phyloP scores from a whole-genome alignment of 2,329 filamentous ascomycete genomes.

The Magnaporthiopsis rhizophila region DNA sequence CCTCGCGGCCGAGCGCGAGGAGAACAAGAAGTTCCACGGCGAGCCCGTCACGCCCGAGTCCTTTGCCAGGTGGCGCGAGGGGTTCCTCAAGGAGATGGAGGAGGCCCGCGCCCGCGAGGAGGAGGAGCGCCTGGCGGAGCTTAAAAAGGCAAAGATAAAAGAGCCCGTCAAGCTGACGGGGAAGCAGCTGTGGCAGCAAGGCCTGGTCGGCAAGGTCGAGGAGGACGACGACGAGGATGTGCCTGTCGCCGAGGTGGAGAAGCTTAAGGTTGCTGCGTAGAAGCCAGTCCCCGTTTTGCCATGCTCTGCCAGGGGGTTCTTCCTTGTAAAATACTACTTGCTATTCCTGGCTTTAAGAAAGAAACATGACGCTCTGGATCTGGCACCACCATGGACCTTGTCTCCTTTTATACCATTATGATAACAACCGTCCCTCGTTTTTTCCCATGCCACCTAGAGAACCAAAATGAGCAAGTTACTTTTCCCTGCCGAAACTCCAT shows the following conservation, averaged over 20 bases:
- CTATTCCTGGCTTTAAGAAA: neutral
- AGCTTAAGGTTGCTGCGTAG: conserved; percentile 57
- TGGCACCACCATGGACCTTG: neutral
- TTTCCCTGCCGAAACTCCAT: conserved; percentile 6
- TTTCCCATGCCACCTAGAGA: neutral
- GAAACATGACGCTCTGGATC: neutral
- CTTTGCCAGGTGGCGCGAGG: conserved; percentile 75
- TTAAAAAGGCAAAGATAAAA: conserved; percentile 70
- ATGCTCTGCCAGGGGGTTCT: conserved; percentile 2
- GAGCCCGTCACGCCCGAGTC: conserved; percentile 79
- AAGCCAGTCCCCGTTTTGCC: neutral
- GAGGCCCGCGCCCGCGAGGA: conserved; percentile 60
- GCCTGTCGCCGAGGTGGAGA: conserved; percentile 57
- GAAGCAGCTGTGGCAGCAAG: conserved; percentile 70
- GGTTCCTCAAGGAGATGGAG: conserved; percentile 72
- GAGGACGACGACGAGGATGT: conserved; percentile 61
- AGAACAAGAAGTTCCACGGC: conserved; percentile 95
- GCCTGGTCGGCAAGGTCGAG: conserved; percentile 58
- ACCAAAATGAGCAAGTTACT: neutral
- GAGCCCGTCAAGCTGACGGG: conserved; percentile 68
- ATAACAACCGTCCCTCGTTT: neutral
- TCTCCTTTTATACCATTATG: neutral
- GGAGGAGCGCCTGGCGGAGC: conserved; percentile 74
- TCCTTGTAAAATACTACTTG: neutral
- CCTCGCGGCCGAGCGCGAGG: conserved; percentile 67